Evolutionary conservation across 371 early-diverging fungal species (phyloP), one percentile per base, ranked within the genome.

Genomic region (Blakeslea trispora): DNA sequence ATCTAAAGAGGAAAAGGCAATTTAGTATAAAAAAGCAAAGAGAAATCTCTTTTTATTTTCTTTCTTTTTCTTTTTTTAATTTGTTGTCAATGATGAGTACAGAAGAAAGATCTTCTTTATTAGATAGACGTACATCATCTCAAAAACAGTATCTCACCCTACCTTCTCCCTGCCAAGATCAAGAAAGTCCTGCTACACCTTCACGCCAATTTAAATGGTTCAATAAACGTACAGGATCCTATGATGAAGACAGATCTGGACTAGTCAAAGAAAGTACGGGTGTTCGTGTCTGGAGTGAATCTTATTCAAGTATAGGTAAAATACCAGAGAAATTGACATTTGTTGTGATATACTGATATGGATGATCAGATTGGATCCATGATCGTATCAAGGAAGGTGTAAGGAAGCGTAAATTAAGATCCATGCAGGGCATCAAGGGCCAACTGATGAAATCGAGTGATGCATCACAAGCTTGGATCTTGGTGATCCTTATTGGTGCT

Each of bases 301-400:
- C 83, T 32, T 86, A 86, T 55, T 82, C 84, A 4, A 83, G 74
- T 23, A 93, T 93, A 39, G 94, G 95, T 79, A 93, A 87, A 5
- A n/a, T n/a, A n/a, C n/a, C n/a, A n/a, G n/a, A n/a, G n/a, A n/a
- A n/a, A n/a, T n/a, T n/a, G n/a, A n/a, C n/a, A n/a, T n/a, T n/a
- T n/a, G n/a, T n/a, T n/a, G n/a, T n/a, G n/a, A n/a, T n/a, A n/a
- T n/a, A n/a, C n/a, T n/a, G n/a, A n/a, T n/a, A n/a, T n/a, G n/a
- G n/a, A n/a, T n/a, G n/a, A n/a, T n/a, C n/a, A n/a, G 95, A 97
- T 69, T 96, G 94, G 93, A 91, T 93, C 39, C 93, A 95, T 59
- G 97, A 96, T 63, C 81, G 85, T 55, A 86, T 92, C 41, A 91
- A 94, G 64, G 97, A 97, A 67, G 82, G 91, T n/a, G 81, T 88